Conservation (phyloP, 164 flowering plant species). For the Nymphaea thermarum region DNA sequence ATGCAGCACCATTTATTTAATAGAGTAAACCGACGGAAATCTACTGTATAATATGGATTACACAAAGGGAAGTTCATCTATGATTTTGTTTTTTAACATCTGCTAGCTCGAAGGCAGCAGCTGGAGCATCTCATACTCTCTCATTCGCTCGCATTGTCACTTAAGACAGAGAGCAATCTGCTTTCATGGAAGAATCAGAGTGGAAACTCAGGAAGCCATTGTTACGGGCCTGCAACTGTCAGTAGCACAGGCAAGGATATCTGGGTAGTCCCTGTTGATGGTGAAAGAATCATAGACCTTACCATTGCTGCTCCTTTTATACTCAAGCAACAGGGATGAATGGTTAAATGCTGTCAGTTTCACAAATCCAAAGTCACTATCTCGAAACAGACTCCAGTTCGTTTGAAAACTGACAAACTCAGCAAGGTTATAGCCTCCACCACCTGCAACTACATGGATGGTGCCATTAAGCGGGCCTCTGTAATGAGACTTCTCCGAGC, state of each 20-base stretch:
- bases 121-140: too few relatives aligned
- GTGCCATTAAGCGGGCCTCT: constrained; percentile 47
- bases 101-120: not conserved
- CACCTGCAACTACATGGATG: constrained; percentile 46
- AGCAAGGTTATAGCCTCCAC: not conserved
- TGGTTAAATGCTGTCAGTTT: constrained; percentile 3
- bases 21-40: too few relatives aligned
- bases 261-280: not conserved
- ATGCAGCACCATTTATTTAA: too few relatives aligned
- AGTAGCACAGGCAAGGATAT: constrained; percentile 1
- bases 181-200: not conserved
- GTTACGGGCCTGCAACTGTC: not conserved
- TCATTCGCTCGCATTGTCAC: not conserved
- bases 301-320: constrained; percentile 2
- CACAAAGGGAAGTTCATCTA: too few relatives aligned
- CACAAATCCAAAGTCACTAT: constrained; percentile 3
- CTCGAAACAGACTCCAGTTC: constrained; percentile 1
- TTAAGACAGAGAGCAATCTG: not conserved
- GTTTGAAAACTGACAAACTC: not conserved
- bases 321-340: constrained; percentile 1
- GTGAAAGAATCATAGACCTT: constrained; percentile 5
- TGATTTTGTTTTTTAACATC: too few relatives aligned
- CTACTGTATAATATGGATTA: too few relatives aligned
- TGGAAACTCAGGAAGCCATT: not conserved
- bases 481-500: constrained; percentile 31